These are phyloP conservation scores for Xylaria longipes DNA, from an alignment of 495 filamentous ascomycete genomes.

Conservation along the genomic window DNA sequence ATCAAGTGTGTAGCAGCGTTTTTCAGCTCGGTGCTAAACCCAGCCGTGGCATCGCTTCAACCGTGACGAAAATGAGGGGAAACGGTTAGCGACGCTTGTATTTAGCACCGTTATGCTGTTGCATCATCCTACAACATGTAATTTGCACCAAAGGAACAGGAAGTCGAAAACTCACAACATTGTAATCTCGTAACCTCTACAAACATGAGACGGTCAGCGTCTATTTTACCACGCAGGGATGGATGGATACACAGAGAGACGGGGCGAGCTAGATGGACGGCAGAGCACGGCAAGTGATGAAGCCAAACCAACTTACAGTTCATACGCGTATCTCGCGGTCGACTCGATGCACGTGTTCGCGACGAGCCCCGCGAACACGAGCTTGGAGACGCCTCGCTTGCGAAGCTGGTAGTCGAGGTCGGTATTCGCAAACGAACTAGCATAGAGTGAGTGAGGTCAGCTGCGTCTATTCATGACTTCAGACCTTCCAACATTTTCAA, in stretches of 20 bases:
- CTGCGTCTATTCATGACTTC: background rate
- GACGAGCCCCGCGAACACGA: constrained; percentile 1
- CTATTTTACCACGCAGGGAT: background rate
- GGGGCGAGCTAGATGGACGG: background rate
- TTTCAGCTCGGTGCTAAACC: background rate
- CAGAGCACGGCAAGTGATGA: background rate
- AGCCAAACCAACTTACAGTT: background rate
- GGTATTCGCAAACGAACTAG: background rate
- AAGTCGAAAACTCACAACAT: background rate
- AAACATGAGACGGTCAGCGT: background rate
- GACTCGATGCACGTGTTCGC: background rate
- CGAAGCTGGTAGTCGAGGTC: constrained; percentile 2
- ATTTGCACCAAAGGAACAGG: background rate
- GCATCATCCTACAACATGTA: background rate
- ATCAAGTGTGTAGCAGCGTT: background rate
- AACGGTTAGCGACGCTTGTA: background rate
- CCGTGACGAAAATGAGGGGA: background rate
- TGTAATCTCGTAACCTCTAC: background rate
- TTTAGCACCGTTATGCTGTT: background rate
- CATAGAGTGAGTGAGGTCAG: background rate
- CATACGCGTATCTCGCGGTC: background rate
- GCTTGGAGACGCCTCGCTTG: background rate
- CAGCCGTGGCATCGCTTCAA: background rate
- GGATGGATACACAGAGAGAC: background rate
- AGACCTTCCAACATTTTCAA: background rate